phyloP scores from a whole-genome alignment of 805 yeast genomes.

The Ascoidea tarda region DNA sequence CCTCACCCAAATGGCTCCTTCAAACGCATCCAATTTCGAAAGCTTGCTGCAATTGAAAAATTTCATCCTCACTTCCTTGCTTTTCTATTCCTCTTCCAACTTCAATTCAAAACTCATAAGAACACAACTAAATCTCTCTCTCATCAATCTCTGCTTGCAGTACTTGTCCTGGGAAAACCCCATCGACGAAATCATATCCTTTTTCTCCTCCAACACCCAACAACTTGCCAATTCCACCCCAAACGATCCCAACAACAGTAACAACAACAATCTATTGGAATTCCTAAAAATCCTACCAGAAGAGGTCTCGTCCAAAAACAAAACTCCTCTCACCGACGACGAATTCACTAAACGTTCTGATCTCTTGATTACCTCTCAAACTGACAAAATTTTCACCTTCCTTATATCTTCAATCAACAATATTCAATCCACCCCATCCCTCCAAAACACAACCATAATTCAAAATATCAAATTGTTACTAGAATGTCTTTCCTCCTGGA shows the following conservation, averaged over 20 bases:
- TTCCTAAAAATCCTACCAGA: constrained; percentile 85
- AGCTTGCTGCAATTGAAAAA: constrained; percentile 50
- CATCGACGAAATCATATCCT: constrained; percentile 46
- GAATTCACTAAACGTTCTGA: constrained; percentile 56
- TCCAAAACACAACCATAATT: constrained; percentile 12
- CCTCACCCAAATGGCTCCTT: constrained; percentile 54
- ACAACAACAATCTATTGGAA: constrained; percentile 40
- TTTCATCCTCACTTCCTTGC: constrained; percentile 45
- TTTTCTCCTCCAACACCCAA: constrained; percentile 16
- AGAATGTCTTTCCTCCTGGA: constrained; percentile 82
- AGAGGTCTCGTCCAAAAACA: constrained; percentile 67
- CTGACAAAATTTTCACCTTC: constrained; percentile 51
- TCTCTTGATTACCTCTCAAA: constrained; percentile 50
- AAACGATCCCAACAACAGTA: constrained; percentile 1
- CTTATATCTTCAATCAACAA: constrained; percentile 29
- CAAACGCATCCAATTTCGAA: constrained; percentile 12
- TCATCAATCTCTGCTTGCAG: constrained; percentile 76
- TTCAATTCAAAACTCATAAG: constrained; percentile 41
- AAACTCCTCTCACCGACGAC: constrained; percentile 67
- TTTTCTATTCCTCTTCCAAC: constrained; percentile 26
- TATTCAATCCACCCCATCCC: constrained; percentile 20
- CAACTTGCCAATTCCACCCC: background rate
- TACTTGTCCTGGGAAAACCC: constrained; percentile 60
- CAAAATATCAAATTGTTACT: constrained; percentile 33
- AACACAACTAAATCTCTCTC: constrained; percentile 69